Evolutionary conservation across 2,329 filamentous ascomycete species (phyloP), one percentile per base, ranked within the genome.

Genomic region (Cryphonectria japonica): DNA sequence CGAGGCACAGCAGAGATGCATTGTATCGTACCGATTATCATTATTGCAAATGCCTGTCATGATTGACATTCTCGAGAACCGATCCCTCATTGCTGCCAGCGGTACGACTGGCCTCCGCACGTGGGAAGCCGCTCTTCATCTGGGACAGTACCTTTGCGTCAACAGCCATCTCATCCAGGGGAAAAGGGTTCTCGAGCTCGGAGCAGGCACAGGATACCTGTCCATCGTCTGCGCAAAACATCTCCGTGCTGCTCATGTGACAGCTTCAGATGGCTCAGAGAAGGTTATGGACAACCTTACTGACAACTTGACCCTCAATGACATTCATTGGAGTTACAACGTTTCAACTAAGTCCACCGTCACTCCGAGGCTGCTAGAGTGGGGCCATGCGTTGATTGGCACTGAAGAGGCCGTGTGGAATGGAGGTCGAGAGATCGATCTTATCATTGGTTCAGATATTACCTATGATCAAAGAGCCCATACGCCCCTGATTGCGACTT

Each of bases 41-140:
- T 70, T 77, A 6, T 76, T 83, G 4, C 68, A 76, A 22, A 46
- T 46, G 13, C 57, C 60, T 22, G 72, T 77, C 1, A 72, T 74
- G 39, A 86, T 94, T 70, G 92, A 89, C 0, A 82, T 94, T 1
- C 85, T 92, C 19, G 93, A 95, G 80, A 89, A 90, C 43, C 87
- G 89, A 2, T 86, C 86, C 41, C 85, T 95, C 39, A 88, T 95
- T 64, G 89, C 92, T 1, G 90, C 90, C 2, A 86, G 85, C 0
- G 92, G 92, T 0, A 94, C 92, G 0, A 95, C 93, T 0, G 93
- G 93, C 1, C 85, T 93, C 34, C 87, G 93, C 46, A 95, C 93
- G 0, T 96, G 93, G 93, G 93, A 95, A 78, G 93, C 93, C 0
- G 89, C 92, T 1, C 82, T 95, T 11, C 91, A 94, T 75, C 84